Percentiles rank a stretch among this genome's conserved stretches.
phyloP scores from a whole-genome alignment of 768 basidiomycete genomes.

The Boletus reticuloceps region DNA sequence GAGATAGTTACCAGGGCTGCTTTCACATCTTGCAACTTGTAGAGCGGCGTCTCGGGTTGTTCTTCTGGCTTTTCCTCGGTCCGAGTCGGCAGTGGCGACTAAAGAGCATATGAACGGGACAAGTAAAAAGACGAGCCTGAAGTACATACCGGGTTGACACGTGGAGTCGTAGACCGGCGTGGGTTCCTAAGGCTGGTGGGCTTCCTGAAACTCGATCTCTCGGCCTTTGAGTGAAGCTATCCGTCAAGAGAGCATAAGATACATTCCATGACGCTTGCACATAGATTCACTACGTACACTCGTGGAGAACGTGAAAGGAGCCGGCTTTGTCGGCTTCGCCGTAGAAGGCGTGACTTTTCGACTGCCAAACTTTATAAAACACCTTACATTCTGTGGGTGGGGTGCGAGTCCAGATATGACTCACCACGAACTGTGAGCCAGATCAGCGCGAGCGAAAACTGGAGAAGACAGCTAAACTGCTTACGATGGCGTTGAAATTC shows the following conservation, averaged over 20 bases:
- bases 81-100: background rate
- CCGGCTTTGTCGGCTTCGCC: background rate
- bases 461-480: background rate
- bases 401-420: background rate
- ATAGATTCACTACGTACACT: background rate
- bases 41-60: background rate
- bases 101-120: background rate
- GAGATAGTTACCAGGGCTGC: background rate
- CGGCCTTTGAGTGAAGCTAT: background rate
- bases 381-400: no score
- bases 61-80: background rate
- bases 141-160: background rate
- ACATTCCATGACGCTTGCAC: background rate
- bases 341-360: background rate
- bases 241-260: background rate
- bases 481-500: background rate
- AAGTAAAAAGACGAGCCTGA: background rate
- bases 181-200: background rate
- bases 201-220: background rate
- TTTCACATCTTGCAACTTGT: conserved; percentile 8
- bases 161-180: background rate
- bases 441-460: background rate
- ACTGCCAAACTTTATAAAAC: conserved; percentile 5
- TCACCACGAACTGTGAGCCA: conserved; percentile 3
- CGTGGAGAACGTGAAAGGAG: conserved; percentile 6